Conservation (phyloP, 305 asterid genomes). For the Fraxinus xanthoxyloides region DNA sequence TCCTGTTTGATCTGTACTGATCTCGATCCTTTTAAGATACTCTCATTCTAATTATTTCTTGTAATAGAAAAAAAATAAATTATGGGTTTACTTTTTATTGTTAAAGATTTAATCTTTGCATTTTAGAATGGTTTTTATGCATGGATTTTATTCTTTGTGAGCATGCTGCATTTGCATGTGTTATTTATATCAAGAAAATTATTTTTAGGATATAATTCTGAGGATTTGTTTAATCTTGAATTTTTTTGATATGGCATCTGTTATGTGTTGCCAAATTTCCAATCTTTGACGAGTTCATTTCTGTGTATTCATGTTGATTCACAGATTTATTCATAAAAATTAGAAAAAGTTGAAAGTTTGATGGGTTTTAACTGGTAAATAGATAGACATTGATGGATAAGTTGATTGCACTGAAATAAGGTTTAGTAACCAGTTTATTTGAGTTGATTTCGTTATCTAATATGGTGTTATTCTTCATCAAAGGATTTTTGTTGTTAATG, state of each 20-base stretch:
- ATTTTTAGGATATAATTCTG: background rate
- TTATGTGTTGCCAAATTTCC: background rate
- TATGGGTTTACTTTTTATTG: slow-evolving; percentile 13
- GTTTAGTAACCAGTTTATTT: background rate
- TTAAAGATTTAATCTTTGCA: background rate
- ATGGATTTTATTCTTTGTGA: slow-evolving; percentile 8
- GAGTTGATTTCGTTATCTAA: background rate
- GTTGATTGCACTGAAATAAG: background rate
- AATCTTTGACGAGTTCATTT: slow-evolving; percentile 16
- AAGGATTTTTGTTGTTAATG: background rate
- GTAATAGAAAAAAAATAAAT: slow-evolving; percentile 3
- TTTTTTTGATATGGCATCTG: background rate
- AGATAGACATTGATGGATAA: background rate
- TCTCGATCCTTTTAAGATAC: slow-evolving; percentile 31
- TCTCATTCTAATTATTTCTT: background rate
- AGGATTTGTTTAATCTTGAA: background rate
- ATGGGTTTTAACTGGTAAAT: background rate
- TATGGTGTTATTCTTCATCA: background rate
- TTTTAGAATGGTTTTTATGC: slow-evolving; percentile 1
- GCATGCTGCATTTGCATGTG: background rate
- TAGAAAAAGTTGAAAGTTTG: background rate
- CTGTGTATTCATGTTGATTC: slow-evolving; percentile 6
- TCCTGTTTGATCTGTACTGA: slow-evolving; percentile 24
- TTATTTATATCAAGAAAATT: background rate
- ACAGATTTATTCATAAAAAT: slow-evolving; percentile 2